These are phyloP conservation scores for Cutaneotrichosporon cutaneum DNA, from an alignment of 1,284 basidiomycete species.

Conservation along the genomic window DNA sequence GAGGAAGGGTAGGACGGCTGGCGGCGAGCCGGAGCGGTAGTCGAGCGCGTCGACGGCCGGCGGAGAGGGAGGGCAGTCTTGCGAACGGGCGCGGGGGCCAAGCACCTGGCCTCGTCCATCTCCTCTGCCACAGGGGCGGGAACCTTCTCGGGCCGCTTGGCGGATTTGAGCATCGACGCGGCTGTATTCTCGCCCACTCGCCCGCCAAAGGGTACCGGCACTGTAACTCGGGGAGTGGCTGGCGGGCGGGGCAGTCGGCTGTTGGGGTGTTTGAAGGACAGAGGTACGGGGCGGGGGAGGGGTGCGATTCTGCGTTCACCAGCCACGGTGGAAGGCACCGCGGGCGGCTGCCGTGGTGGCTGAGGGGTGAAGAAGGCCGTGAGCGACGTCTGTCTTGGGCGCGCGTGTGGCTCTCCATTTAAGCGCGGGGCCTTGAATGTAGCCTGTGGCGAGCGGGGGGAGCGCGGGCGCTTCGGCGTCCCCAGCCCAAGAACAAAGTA, in stretches of 20 bases:
- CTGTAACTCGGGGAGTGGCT: not conserved
- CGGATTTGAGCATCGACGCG: conserved; percentile 5
- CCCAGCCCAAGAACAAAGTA: not conserved
- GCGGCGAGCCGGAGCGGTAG: conserved; percentile 16
- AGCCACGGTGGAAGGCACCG: not conserved
- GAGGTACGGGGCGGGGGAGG: not conserved
- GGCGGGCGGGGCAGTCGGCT: not conserved
- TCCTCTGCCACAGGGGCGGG: not conserved
- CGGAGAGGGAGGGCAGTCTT: conserved; percentile 8
- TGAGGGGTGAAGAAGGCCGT: conserved; percentile 7
- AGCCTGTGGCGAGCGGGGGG: not conserved
- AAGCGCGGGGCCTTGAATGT: not conserved
- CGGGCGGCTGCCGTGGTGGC: not conserved
- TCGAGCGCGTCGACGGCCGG: conserved; percentile 12
- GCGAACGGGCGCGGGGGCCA: not conserved
- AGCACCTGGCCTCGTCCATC: conserved; percentile 1
- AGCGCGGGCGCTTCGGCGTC: conserved; percentile 6
- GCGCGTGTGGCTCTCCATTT: not conserved
- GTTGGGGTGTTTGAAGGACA: not conserved
- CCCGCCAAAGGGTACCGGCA: conserved; percentile 14
- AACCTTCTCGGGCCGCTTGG: not conserved
- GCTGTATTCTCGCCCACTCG: conserved; percentile 8
- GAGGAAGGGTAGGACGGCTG: conserved; percentile 47
- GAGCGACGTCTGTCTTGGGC: conserved; percentile 1
- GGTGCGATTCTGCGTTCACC: conserved; percentile 2